phyloP scores from a whole-genome alignment of 2,329 filamentous ascomycete genomes.

The Fusarium sp. region DNA sequence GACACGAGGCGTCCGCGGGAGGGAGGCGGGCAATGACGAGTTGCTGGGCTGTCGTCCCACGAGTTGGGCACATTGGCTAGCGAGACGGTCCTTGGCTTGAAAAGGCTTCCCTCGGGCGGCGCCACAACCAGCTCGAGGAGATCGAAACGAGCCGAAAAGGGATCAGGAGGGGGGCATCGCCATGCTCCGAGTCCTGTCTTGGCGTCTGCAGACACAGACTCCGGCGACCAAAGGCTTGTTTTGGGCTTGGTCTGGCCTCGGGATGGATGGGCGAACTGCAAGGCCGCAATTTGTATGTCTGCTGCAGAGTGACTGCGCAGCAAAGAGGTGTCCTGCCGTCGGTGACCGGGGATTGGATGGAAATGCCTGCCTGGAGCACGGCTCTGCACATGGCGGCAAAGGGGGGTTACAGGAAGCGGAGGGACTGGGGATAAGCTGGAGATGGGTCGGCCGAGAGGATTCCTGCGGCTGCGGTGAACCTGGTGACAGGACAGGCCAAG shows the following conservation, averaged over 20 bases:
- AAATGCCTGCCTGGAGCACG: constrained; percentile 25
- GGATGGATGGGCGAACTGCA: not conserved
- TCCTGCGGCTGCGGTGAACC: constrained; percentile 26
- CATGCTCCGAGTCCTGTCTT: constrained; percentile 5
- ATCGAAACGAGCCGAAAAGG: constrained; percentile 2
- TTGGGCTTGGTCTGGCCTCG: constrained; percentile 6
- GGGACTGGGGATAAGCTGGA: constrained; percentile 30
- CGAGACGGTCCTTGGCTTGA: not conserved
- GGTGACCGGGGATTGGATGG: constrained; percentile 36
- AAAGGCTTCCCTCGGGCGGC: not conserved
- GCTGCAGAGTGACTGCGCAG: not conserved
- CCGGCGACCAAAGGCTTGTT: constrained; percentile 6
- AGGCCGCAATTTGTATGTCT: not conserved
- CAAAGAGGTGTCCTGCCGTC: not conserved
- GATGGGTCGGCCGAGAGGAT: constrained; percentile 35
- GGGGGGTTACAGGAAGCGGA: constrained; percentile 10
- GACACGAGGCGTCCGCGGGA: constrained; percentile 2
- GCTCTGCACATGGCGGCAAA: constrained; percentile 17
- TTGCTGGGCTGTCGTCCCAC: constrained; percentile 6
- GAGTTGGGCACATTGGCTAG: constrained; percentile 1
- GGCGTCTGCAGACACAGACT: not conserved
- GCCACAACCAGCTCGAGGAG: not conserved
- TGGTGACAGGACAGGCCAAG: constrained; percentile 11
- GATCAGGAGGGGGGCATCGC: not conserved
- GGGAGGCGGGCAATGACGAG: constrained; percentile 1